These are phyloP conservation scores for Neofusicoccum laricinum DNA, from an alignment of 2,329 filamentous ascomycete species.

Conservation along the genomic window DNA sequence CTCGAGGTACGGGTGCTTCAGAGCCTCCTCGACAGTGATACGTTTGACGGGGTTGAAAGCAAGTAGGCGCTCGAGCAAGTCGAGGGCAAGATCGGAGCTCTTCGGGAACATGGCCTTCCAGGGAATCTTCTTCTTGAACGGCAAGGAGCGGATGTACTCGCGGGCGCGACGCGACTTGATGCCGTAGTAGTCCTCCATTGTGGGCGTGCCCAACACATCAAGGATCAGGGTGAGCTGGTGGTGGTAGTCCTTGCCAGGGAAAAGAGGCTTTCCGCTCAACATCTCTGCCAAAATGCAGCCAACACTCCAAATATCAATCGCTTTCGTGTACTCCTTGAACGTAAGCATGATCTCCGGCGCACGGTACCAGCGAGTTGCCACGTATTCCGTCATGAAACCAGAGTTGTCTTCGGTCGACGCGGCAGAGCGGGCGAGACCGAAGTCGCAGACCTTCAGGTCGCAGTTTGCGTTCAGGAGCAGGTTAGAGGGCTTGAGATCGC, in stretches of 20 bases:
- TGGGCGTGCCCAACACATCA: slow-evolving; percentile 94
- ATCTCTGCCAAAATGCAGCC: slow-evolving; percentile 98
- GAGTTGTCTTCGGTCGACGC: slow-evolving; percentile 98
- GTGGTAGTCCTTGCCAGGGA: slow-evolving; percentile 98
- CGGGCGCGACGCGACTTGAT: slow-evolving; percentile 97
- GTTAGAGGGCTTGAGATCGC: slow-evolving; percentile 97
- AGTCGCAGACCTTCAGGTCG: slow-evolving; percentile 98
- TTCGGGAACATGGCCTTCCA: slow-evolving; percentile 97
- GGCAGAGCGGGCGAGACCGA: slow-evolving; percentile 90
- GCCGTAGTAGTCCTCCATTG: slow-evolving; percentile 99
- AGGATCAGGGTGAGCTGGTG: slow-evolving; percentile 96
- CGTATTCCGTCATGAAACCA: slow-evolving; percentile 99
- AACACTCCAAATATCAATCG: slow-evolving; percentile 98
- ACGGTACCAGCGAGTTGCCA: slow-evolving; percentile 97
- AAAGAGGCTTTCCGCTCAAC: slow-evolving; percentile 96
- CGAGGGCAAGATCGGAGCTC: slow-evolving; percentile 94
- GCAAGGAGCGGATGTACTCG: slow-evolving; percentile 96
- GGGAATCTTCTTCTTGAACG: slow-evolving; percentile 99
- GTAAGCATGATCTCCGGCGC: slow-evolving; percentile 99
- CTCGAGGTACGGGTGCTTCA: slow-evolving; percentile 97
- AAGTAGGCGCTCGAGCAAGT: slow-evolving; percentile 90
- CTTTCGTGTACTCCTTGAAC: slow-evolving; percentile 99
- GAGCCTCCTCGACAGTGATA: slow-evolving; percentile 94
- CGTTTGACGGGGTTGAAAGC: slow-evolving; percentile 99
- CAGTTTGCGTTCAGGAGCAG: slow-evolving; percentile 97